These are phyloP conservation scores for Umbelopsis isabellina DNA, from an alignment of 192 early-diverging fungal species.

Conservation along the genomic window DNA sequence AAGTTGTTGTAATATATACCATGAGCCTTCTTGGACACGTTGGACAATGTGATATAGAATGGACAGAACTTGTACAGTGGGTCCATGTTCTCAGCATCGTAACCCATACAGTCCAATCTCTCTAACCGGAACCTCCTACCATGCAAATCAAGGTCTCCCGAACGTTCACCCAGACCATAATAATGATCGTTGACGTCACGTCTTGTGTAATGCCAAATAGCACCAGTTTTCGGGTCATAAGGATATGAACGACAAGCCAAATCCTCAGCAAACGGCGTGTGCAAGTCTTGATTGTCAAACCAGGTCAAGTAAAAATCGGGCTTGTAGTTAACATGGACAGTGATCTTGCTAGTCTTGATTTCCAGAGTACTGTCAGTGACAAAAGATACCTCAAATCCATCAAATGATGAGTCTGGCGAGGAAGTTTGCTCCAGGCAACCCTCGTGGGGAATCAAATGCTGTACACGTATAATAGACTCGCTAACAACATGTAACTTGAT, in stretches of 20 bases:
- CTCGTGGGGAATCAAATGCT: conserved; percentile 16
- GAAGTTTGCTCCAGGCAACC: neutral
- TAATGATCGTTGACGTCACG: conserved; percentile 35
- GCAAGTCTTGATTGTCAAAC: conserved; percentile 6
- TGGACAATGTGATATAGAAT: conserved; percentile 49
- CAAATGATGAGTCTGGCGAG: neutral
- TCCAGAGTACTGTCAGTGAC: neutral
- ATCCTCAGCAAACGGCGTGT: conserved; percentile 50
- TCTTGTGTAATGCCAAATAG: conserved; percentile 47
- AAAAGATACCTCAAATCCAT: neutral
- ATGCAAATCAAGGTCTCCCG: conserved; percentile 47
- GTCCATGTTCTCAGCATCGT: conserved; percentile 55
- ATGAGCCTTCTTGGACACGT: conserved; percentile 37
- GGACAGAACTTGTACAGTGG: conserved; percentile 66
- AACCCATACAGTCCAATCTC: conserved; percentile 59
- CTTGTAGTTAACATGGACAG: conserved; percentile 3
- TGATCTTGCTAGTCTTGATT: conserved; percentile 16
- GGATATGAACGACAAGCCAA: conserved; percentile 52
- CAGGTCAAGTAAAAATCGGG: conserved; percentile 15
- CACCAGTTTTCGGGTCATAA: conserved; percentile 31
- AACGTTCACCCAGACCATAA: conserved; percentile 59
- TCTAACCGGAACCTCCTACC: conserved; percentile 52
- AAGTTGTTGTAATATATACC: conserved; percentile 63
- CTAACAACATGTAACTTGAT: conserved; percentile 20
- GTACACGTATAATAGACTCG: conserved; percentile 21